These are phyloP conservation scores for Colletotrichum sp. DNA, from an alignment of 2,329 filamentous ascomycete genomes.

Conservation along the genomic window DNA sequence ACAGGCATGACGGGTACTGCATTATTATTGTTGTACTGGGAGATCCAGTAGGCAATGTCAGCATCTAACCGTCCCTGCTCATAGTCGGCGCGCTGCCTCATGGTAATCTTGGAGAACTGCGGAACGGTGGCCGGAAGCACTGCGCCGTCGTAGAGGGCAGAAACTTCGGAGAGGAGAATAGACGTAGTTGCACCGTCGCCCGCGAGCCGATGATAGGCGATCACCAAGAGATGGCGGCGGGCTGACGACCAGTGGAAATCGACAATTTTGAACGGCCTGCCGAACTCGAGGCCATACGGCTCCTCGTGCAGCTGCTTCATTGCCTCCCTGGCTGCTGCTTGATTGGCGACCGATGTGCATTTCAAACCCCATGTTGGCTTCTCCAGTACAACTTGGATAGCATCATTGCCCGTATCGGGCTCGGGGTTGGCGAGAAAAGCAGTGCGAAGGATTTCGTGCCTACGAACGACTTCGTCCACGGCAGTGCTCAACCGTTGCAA, in stretches of 20 bases:
- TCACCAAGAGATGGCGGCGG: background rate
- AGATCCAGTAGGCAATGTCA: background rate
- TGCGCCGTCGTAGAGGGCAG: background rate
- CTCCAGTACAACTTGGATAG: background rate
- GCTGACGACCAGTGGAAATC: background rate
- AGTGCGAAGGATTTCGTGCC: background rate
- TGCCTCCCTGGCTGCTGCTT: background rate
- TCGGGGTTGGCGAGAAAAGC: background rate
- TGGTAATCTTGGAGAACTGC: background rate
- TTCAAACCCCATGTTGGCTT: background rate
- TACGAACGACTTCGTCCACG: slow-evolving; percentile 20
- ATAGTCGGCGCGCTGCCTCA: background rate
- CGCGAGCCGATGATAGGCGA: background rate
- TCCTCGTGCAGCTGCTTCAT: background rate
- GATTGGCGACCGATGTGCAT: background rate
- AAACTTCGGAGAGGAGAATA: background rate
- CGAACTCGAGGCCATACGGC: background rate
- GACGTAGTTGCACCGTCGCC: background rate
- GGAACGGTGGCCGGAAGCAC: background rate
- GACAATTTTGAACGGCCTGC: background rate
- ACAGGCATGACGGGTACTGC: background rate
- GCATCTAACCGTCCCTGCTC: background rate
- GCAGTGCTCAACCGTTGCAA: slow-evolving; percentile 36
- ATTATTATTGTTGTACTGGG: background rate
- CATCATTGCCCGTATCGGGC: background rate